phyloP scores from a whole-genome alignment of 257 asterid genomes.

The Datura wrightii region DNA sequence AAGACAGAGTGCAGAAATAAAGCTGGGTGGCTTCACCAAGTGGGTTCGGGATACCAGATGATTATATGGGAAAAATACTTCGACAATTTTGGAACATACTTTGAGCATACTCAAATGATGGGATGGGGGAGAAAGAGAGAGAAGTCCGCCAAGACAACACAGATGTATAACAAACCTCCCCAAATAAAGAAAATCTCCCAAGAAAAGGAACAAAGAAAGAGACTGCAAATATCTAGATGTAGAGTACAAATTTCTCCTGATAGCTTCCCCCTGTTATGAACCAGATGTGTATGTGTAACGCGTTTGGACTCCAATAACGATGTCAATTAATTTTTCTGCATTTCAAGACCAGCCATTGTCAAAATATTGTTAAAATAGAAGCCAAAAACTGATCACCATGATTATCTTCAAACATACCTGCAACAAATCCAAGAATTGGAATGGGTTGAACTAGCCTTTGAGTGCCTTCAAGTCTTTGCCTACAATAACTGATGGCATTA shows the following conservation, averaged over 20 bases:
- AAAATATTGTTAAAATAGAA: not conserved
- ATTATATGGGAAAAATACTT: not conserved
- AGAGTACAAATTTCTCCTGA: conserved; percentile 12
- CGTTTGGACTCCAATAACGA: conserved; percentile 87
- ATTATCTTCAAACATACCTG: conserved; percentile 53
- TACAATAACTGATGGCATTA: conserved; percentile 46
- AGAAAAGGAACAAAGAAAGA: not conserved
- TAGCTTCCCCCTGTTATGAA: conserved; percentile 53
- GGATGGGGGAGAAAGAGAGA: not conserved
- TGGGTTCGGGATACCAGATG: not conserved
- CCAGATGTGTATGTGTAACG: conserved; percentile 98
- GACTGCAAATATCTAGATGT: not conserved
- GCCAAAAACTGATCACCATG: not conserved
- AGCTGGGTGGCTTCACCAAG: not conserved
- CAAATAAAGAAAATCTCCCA: not conserved
- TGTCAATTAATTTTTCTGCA: conserved; percentile 89
- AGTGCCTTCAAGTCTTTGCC: conserved; percentile 73
- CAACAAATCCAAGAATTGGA: conserved; percentile 78
- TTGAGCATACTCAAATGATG: not conserved
- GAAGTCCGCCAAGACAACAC: not conserved
- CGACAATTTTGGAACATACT: not conserved
- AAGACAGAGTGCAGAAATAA: not conserved
- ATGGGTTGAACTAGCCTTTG: conserved; percentile 72
- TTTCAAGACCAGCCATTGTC: not conserved
- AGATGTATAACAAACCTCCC: not conserved